These are phyloP conservation scores for Fusarium coffeatum DNA, from an alignment of 2,329 filamentous ascomycete genomes.

Conservation along the genomic window DNA sequence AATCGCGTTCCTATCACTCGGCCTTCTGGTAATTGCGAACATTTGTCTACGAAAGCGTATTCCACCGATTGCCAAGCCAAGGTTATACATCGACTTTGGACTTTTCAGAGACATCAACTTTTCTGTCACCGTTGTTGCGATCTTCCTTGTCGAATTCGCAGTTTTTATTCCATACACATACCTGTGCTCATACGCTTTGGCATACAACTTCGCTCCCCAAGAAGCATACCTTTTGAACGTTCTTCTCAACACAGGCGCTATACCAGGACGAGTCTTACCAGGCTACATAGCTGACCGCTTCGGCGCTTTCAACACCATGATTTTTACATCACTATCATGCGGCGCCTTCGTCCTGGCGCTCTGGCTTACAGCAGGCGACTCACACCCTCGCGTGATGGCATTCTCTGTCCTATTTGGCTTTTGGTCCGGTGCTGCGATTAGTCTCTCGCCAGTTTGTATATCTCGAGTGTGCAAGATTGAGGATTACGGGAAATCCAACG, in stretches of 20 bases:
- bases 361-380: conserved; percentile 44
- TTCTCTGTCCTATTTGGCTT: conserved; percentile 77
- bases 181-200: conserved; percentile 22
- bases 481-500: conserved; percentile 76
- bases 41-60: conserved; percentile 56
- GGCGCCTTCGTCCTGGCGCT: conserved; percentile 3
- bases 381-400: conserved; percentile 63
- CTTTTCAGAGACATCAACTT: conserved; percentile 65
- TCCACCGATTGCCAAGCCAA: conserved; percentile 59
- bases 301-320: conserved; percentile 31
- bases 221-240: conserved; percentile 12
- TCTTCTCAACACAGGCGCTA: conserved; percentile 13
- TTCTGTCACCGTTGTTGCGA: conserved; percentile 61
- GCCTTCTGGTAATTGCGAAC: background rate
- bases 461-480: conserved; percentile 76
- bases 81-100: conserved; percentile 59
- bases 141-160: conserved; percentile 56
- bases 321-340: conserved; percentile 6
- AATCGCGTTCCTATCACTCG: conserved; percentile 28
- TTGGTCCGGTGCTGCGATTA: conserved; percentile 75
- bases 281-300: conserved; percentile 52
- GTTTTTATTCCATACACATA: conserved; percentile 35
- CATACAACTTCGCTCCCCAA: conserved; percentile 50
- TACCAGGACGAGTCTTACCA: conserved; percentile 21
- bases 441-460: conserved; percentile 76